A percentile compares a stretch with the other conserved stretches of the same genome.
Conservation (phyloP, 1,139 yeast genomes). For the Tardiomyces digboiensis region DNA sequence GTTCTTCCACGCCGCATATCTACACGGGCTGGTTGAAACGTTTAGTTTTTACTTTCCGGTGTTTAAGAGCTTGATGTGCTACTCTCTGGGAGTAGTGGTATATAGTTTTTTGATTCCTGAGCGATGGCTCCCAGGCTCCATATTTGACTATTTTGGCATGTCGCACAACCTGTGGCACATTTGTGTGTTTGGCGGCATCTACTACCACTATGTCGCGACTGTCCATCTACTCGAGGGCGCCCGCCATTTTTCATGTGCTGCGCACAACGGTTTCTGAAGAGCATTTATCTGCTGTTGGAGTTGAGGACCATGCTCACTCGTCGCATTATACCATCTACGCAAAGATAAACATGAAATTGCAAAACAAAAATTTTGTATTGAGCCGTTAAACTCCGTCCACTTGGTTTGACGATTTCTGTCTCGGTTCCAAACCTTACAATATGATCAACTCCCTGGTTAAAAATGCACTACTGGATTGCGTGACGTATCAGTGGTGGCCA, state of each 20-base stretch:
- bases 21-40: constrained; percentile 48
- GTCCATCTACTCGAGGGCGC: constrained; percentile 52
- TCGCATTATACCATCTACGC: too few relatives aligned
- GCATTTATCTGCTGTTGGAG: too few relatives aligned
- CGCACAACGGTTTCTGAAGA: not conserved
- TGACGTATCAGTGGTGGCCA: not conserved
- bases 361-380: too few relatives aligned
- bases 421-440: too few relatives aligned
- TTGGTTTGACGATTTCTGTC: too few relatives aligned
- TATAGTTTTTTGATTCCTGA: constrained; percentile 90
- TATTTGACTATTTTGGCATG: constrained; percentile 70
- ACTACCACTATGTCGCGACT: constrained; percentile 77
- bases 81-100: constrained; percentile 72
- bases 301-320: too few relatives aligned
- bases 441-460: too few relatives aligned
- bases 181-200: constrained; percentile 77
- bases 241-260: constrained; percentile 20
- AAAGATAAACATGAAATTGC: too few relatives aligned
- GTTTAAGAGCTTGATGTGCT: constrained; percentile 59
- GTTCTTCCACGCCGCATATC: constrained; percentile 44
- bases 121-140: constrained; percentile 46
- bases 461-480: too few relatives aligned
- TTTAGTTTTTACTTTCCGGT: constrained; percentile 52
- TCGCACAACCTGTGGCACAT: constrained; percentile 95
- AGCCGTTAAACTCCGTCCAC: too few relatives aligned